Conservation (phyloP, 2,329 filamentous ascomycete genomes). For the Microdochium nivale region DNA sequence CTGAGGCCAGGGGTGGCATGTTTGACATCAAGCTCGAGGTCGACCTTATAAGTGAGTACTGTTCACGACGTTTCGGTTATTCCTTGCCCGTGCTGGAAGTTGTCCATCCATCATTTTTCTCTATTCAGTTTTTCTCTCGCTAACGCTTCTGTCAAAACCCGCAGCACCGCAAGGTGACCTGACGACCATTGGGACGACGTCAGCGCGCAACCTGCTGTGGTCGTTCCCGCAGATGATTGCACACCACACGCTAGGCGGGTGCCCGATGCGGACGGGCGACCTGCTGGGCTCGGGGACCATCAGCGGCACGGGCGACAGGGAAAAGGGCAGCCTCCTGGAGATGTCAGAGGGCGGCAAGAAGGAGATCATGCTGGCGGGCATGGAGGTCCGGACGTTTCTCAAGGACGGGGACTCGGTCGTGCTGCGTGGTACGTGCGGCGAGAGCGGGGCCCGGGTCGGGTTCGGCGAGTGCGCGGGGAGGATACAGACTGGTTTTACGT, state of each 20-base stretch:
- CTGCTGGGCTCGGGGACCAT: slow-evolving; percentile 75
- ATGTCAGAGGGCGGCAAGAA: slow-evolving; percentile 35
- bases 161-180: slow-evolving; percentile 34
- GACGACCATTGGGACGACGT: slow-evolving; percentile 52
- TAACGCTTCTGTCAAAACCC: background rate
- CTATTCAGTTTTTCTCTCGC: too few species aligned
- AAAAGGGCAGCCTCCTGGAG: slow-evolving; percentile 36
- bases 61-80: too few species aligned
- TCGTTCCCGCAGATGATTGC: slow-evolving; percentile 79
- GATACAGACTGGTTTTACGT: slow-evolving; percentile 9
- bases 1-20: slow-evolving; percentile 20
- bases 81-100: background rate
- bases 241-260: slow-evolving; percentile 70
- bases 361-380: slow-evolving; percentile 28
- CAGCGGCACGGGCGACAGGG: slow-evolving; percentile 28
- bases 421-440: slow-evolving; percentile 27
- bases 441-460: slow-evolving; percentile 24
- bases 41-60: slow-evolving; percentile 49
- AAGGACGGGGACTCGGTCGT: slow-evolving; percentile 36
- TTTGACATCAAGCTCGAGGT: slow-evolving; percentile 65
- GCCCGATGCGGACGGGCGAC: slow-evolving; percentile 65
- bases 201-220: slow-evolving; percentile 63
- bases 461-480: slow-evolving; percentile 33
- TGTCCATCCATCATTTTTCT: too few species aligned
- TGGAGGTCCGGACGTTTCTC: slow-evolving; percentile 31